Evolutionary conservation across 805 yeast species (phyloP).

Genomic region (Candida succiphila): DNA sequence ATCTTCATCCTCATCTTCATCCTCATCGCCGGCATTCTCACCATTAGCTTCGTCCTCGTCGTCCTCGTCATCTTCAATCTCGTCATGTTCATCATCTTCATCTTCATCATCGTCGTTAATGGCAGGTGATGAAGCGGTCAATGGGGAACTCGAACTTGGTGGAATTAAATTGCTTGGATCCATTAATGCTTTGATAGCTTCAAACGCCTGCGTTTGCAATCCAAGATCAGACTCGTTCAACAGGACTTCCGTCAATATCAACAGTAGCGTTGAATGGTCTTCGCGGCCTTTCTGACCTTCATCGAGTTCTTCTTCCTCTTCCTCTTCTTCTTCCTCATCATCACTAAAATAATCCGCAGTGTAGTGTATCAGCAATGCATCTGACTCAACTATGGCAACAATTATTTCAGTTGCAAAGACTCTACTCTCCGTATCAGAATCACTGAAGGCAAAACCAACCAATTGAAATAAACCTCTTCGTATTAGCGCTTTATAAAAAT

Average conservation of each 20-base stretch:
- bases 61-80: not conserved
- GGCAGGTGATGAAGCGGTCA: conserved; percentile 1
- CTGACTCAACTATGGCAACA: conserved; percentile 76
- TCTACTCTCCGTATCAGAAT: conserved; percentile 36
- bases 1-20: not conserved
- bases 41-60: not conserved
- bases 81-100: conserved; percentile 5
- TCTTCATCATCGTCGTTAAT: conserved; percentile 4
- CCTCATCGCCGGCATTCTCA: not conserved
- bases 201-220: conserved; percentile 71
- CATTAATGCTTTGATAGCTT: conserved; percentile 66
- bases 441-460: conserved; percentile 61
- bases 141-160: not conserved
- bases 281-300: not conserved
- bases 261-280: conserved; percentile 23
- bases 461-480: conserved; percentile 61
- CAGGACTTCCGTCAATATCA: conserved; percentile 48
- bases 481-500: conserved; percentile 54
- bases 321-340: conserved; percentile 1
- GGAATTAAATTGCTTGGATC: conserved; percentile 34
- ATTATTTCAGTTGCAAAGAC: conserved; percentile 73
- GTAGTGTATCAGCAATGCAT: conserved; percentile 47
- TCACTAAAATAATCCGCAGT: conserved; percentile 7
- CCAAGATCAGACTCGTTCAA: conserved; percentile 60
- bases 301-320: not conserved